phyloP scores from a whole-genome alignment of 768 basidiomycete genomes.

The Omphalotus guepiniiformis region DNA sequence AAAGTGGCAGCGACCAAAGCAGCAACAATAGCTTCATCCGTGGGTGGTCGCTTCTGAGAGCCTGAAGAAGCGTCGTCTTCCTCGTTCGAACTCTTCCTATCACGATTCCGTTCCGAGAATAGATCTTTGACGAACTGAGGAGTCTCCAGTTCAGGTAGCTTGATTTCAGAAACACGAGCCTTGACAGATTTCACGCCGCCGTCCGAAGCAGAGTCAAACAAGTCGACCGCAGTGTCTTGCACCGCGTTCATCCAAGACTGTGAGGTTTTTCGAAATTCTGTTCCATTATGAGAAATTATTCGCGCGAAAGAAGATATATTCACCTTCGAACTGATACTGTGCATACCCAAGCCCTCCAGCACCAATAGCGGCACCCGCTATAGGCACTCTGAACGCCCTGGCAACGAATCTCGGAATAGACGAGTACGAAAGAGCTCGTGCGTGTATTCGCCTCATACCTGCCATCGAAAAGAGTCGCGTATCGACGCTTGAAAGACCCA shows the following conservation, averaged over 20 bases:
- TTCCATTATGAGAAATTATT: neutral
- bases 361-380: constrained; percentile 85
- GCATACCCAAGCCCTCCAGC: constrained; percentile 92
- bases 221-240: constrained; percentile 65
- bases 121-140: constrained; percentile 69
- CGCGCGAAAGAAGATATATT: constrained; percentile 16
- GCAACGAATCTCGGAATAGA: constrained; percentile 88
- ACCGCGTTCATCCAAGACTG: constrained; percentile 60
- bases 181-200: constrained; percentile 59
- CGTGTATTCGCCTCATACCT: constrained; percentile 60
- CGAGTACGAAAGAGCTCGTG: constrained; percentile 77
- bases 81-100: constrained; percentile 26
- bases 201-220: constrained; percentile 71
- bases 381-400: constrained; percentile 82
- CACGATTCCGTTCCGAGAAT: constrained; percentile 27
- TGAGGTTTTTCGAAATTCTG: constrained; percentile 72
- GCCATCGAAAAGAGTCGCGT: constrained; percentile 38
- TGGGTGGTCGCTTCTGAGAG: constrained; percentile 44
- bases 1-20: constrained; percentile 74
- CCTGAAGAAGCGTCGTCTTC: constrained; percentile 27
- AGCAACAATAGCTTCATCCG: constrained; percentile 63
- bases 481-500: constrained; percentile 47
- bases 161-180: constrained; percentile 54
- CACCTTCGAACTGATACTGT: constrained; percentile 95
- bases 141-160: constrained; percentile 47